Conservation (phyloP, 257 asterid species). For the Solanum virginianum region DNA sequence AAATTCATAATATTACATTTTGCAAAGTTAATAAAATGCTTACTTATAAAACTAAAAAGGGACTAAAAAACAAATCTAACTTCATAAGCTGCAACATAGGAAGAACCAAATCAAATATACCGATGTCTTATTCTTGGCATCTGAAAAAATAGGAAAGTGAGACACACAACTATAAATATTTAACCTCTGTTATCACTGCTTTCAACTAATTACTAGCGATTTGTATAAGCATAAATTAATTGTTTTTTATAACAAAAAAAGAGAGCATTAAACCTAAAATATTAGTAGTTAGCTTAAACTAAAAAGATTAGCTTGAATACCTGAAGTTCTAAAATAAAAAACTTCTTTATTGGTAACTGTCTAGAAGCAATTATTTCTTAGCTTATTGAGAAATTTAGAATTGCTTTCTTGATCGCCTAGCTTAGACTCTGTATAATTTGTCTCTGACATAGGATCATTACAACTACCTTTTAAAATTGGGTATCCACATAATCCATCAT, state of each 20-base stretch:
- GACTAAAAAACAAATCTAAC: too few relatives aligned
- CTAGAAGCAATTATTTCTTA: background rate
- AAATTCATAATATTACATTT: too few relatives aligned
- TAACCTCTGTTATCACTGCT: too few relatives aligned
- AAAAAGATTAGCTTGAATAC: too few relatives aligned
- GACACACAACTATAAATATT: too few relatives aligned
- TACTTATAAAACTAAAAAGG: background rate
- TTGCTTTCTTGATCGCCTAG: background rate
- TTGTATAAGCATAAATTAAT: too few relatives aligned
- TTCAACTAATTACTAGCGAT: too few relatives aligned
- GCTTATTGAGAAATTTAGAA: background rate
- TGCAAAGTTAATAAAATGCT: too few relatives aligned
- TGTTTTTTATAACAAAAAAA: too few relatives aligned
- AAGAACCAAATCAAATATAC: background rate
- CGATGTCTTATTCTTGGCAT: background rate
- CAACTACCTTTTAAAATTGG: background rate
- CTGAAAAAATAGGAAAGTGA: background rate
- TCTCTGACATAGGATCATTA: background rate
- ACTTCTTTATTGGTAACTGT: background rate
- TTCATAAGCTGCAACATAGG: too few relatives aligned
- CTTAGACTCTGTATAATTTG: background rate
- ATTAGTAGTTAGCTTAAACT: background rate
- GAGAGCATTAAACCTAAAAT: too few relatives aligned
- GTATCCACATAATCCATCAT: background rate
- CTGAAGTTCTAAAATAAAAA: too few relatives aligned